Conservation (phyloP, 2,329 filamentous ascomycete genomes). For the Mycogone perniciosa region DNA sequence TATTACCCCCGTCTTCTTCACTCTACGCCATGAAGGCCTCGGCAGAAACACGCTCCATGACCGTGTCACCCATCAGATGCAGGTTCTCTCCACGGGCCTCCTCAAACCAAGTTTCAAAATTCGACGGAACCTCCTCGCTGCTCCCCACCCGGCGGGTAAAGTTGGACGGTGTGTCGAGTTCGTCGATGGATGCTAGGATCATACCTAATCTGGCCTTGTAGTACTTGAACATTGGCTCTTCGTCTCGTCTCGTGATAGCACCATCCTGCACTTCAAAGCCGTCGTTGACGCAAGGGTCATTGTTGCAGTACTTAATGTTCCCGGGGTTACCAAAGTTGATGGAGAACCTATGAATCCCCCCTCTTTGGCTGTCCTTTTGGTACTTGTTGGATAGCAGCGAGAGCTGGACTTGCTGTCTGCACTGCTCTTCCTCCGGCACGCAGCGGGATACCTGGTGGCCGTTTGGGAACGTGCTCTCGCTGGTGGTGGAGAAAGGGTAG, state of each 20-base stretch:
- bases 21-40: not conserved
- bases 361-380: constrained; percentile 1
- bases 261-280: constrained; percentile 16
- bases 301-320: constrained; percentile 15
- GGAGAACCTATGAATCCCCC: constrained; percentile 2
- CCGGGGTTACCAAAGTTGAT: constrained; percentile 18
- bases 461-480: constrained; percentile 6
- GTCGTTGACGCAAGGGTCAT: constrained; percentile 17
- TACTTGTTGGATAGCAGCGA: constrained; percentile 3
- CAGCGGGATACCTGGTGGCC: constrained; percentile 17
- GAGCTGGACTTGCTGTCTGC: constrained; percentile 10
- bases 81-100: constrained; percentile 5
- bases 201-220: constrained; percentile 16
- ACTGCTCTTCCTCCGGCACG: constrained; percentile 14
- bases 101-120: constrained; percentile 12
- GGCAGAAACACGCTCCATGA: constrained; percentile 13
- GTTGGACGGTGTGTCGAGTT: constrained; percentile 8
- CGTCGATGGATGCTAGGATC: constrained; percentile 11
- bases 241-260: constrained; percentile 9
- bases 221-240: constrained; percentile 14
- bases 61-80: constrained; percentile 13
- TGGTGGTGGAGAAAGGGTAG: constrained; percentile 16
- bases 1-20: too few relatives aligned
- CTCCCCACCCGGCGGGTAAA: constrained; percentile 14
- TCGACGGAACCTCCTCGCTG: constrained; percentile 8